Conservation (phyloP, 169 alveolate genomes). For the Cryptosporidium sp. region DNA sequence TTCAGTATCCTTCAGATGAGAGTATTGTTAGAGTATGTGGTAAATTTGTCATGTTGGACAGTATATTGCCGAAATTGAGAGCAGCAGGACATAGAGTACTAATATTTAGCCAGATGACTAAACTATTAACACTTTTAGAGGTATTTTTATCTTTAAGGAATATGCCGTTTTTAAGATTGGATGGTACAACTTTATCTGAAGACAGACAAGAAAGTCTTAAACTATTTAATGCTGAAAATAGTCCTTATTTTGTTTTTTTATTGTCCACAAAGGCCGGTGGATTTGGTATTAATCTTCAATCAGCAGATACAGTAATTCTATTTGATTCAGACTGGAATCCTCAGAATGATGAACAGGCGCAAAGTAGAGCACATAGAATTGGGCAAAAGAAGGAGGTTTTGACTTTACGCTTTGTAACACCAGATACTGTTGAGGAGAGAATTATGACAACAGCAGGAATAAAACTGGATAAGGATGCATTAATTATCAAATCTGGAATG, state of each 20-base stretch:
- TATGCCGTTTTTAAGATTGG: conserved; percentile 87
- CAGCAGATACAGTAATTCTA: conserved; percentile 96
- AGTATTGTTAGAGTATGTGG: conserved; percentile 91
- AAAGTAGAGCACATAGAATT: conserved; percentile 95
- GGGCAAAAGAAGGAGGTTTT: conserved; percentile 93
- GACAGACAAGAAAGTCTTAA: conserved; percentile 86
- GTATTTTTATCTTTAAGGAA: conserved; percentile 87
- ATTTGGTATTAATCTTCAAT: conserved; percentile 93
- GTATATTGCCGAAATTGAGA: conserved; percentile 89
- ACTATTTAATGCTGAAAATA: conserved; percentile 83
- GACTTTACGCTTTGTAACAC: conserved; percentile 91
- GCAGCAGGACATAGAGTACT: conserved; percentile 91
- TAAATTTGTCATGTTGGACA: conserved; percentile 90
- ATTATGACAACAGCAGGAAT: conserved; percentile 91
- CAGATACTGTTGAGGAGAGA: conserved; percentile 94
- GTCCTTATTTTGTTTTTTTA: conserved; percentile 89
- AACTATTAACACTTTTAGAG: conserved; percentile 90
- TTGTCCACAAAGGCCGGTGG: conserved; percentile 95
- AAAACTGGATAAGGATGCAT: conserved; percentile 82
- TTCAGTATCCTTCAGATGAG: conserved; percentile 86
- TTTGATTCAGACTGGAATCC: conserved; percentile 98
- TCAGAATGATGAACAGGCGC: conserved; percentile 94
- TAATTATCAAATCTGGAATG: conserved; percentile 82
- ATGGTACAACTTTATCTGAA: conserved; percentile 93
- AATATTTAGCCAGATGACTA: conserved; percentile 94